These are phyloP conservation scores for Coniella lustricola DNA, from an alignment of 2,329 filamentous ascomycete genomes.

Conservation along the genomic window DNA sequence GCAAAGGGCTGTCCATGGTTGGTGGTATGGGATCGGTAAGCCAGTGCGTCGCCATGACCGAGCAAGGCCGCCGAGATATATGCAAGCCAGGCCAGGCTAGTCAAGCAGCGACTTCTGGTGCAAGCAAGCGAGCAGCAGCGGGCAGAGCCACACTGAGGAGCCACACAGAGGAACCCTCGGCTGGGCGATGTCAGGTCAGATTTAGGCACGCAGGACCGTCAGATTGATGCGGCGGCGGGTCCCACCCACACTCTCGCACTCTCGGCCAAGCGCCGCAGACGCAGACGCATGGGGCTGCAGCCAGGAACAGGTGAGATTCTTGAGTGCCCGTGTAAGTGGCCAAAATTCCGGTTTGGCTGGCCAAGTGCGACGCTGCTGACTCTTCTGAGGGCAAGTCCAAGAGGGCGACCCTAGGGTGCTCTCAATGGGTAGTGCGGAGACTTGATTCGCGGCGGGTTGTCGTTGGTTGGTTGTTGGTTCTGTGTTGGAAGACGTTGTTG, in stretches of 20 bases:
- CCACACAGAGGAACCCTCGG: too few relatives aligned
- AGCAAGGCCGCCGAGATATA: slow-evolving; percentile 7
- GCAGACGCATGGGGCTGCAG: not conserved
- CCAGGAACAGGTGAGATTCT: too few relatives aligned
- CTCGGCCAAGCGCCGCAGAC: slow-evolving; percentile 1
- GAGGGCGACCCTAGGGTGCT: too few relatives aligned
- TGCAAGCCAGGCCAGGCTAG: too few relatives aligned
- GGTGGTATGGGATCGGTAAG: slow-evolving; percentile 21
- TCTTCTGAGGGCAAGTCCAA: too few relatives aligned
- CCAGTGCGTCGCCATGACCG: slow-evolving; percentile 18
- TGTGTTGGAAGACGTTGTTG: too few relatives aligned
- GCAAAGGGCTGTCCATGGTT: slow-evolving; percentile 21
- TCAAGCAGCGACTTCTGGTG: too few relatives aligned
- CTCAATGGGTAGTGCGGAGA: too few relatives aligned
- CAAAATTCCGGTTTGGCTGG: not conserved
- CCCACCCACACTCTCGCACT: slow-evolving; percentile 1
- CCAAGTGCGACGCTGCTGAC: not conserved
- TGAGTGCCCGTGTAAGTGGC: not conserved
- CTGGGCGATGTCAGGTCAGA: not conserved
- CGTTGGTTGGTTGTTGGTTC: too few relatives aligned
- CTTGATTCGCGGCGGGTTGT: too few relatives aligned
- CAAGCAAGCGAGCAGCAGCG: too few relatives aligned
- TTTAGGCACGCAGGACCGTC: not conserved
- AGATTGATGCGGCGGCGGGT: not conserved
- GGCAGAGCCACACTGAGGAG: too few relatives aligned